Conservation (phyloP, 257 asterid genomes). For the Thymus mandschuricus region DNA sequence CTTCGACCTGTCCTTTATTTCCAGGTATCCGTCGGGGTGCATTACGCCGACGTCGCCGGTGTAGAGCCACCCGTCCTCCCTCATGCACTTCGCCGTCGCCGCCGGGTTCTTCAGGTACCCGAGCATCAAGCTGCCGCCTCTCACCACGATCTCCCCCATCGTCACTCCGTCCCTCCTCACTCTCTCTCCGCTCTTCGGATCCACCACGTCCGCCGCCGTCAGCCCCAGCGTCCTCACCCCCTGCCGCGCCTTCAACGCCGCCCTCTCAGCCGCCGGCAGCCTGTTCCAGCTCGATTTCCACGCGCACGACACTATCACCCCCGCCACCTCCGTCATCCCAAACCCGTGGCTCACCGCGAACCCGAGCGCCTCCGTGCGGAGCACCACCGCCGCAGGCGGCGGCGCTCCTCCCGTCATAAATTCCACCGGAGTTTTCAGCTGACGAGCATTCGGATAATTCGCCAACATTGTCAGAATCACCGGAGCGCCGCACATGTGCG, state of each 20-base stretch:
- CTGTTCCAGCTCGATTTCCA: slow-evolving; percentile 73
- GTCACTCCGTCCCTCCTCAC: slow-evolving; percentile 59
- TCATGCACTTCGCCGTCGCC: slow-evolving; percentile 54
- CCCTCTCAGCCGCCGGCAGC: slow-evolving; percentile 55
- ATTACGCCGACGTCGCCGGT: slow-evolving; percentile 84
- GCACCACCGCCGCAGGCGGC: slow-evolving; percentile 68
- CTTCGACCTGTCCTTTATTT: slow-evolving; percentile 73
- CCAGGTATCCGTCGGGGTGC: slow-evolving; percentile 76
- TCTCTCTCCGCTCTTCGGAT: slow-evolving; percentile 44
- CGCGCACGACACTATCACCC: slow-evolving; percentile 66
- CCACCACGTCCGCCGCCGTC: slow-evolving; percentile 65
- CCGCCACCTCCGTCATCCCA: slow-evolving; percentile 77
- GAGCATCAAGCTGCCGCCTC: slow-evolving; percentile 66
- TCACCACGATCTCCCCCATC: slow-evolving; percentile 63
- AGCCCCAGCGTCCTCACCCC: slow-evolving; percentile 63
- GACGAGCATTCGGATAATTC: slow-evolving; percentile 39
- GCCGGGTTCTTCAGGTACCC: slow-evolving; percentile 67
- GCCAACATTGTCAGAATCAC: slow-evolving; percentile 70
- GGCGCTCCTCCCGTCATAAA: slow-evolving; percentile 72
- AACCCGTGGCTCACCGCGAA: slow-evolving; percentile 70
- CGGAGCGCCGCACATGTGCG: slow-evolving; percentile 93
- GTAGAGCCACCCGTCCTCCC: slow-evolving; percentile 62
- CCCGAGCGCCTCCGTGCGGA: slow-evolving; percentile 61
- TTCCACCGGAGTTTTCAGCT: slow-evolving; percentile 44
- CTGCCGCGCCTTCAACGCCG: slow-evolving; percentile 66